Base-by-base conservation (phyloP, 2,329 filamentous ascomycete species). In the Sordariomycetes sp. region DNA sequence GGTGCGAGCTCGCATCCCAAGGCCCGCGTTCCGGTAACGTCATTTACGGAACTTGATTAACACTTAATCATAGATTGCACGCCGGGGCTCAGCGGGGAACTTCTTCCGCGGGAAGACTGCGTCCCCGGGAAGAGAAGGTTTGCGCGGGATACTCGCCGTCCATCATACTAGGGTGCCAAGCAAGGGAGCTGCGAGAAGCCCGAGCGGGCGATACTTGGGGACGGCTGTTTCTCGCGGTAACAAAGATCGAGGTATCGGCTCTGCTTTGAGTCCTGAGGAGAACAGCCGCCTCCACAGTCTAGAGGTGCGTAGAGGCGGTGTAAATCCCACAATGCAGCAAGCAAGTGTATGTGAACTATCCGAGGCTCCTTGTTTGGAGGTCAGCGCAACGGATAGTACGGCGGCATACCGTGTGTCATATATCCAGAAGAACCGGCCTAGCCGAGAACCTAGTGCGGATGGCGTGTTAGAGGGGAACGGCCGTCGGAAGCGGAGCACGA, bases 31-130 rank as follows among this genome's bases (percentile, higher is more conserved):
- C 42, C 54, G 54, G 24, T n/a, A 7, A 7, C 22, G 20, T 56
- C 25, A 25, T 36, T 42, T 25, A 32, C 42, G 32, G 25, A 42
- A 35, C 25, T 56, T 56, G 54, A 56, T 56, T 56, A 56, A 51
- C 54, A 34, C 54, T 56, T 56, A 56, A 56, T 51, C 39, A 51
- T 34, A 35, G 17, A 56, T 51, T 51, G 20, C 45, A 3, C 45
- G 45, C 45, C 45, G 20, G 45, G n/a, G 8, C 24, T 24, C 22
- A 24, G 20, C n/a, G 22, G n/a, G 45, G 22, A 20, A 8, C 7
- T 24, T 2, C 45, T 13, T 50, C 45, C n/a, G 12, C 45, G 20
- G 20, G 22, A 8, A 50, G 22, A 4, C n/a, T 7, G 45, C 20
- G 22, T 50, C 45, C 22, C 45, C 45, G 5, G 10, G n/a, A 3